A percentile compares a stretch with the other conserved stretches of the same genome.
phyloP scores from a whole-genome alignment of 441 rosid genomes.

The Raphanus hybrid region DNA sequence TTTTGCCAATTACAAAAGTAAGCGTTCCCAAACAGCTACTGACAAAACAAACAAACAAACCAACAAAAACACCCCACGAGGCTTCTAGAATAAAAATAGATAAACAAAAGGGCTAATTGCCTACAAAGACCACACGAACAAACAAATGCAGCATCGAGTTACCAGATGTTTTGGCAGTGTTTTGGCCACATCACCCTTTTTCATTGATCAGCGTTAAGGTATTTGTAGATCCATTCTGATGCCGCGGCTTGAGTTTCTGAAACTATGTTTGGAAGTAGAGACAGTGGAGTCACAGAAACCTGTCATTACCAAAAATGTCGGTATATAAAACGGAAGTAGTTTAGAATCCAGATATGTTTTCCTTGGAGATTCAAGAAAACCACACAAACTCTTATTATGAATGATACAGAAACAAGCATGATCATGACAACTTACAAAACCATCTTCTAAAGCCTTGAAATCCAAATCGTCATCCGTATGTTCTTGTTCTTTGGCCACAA shows the following conservation, averaged over 20 bases:
- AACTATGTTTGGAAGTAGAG: conserved; percentile 42
- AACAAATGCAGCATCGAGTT: conserved; percentile 21
- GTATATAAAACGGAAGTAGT: neutral
- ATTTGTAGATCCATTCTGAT: conserved; percentile 60
- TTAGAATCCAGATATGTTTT: neutral
- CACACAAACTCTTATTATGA: neutral
- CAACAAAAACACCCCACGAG: conserved; percentile 29
- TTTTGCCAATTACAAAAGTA: conserved; percentile 31
- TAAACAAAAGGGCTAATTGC: no score
- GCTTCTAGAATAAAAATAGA: neutral
- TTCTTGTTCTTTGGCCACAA: no score
- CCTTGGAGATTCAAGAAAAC: no score
- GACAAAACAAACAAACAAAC: conserved; percentile 34
- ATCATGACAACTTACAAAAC: no score
- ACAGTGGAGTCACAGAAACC: conserved; percentile 73
- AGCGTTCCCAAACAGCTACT: conserved; percentile 30
- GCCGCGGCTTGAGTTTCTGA: conserved; percentile 47
- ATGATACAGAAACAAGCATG: no score
- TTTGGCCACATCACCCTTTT: conserved; percentile 33
- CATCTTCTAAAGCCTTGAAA: no score
- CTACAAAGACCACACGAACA: conserved; percentile 14
- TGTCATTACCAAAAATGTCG: conserved; percentile 28
- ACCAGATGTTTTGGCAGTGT: conserved; percentile 21
- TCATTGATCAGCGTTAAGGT: conserved; percentile 45
- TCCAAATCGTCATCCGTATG: no score